Conservation (phyloP, 345 rosid genomes). For the Populus alba region DNA sequence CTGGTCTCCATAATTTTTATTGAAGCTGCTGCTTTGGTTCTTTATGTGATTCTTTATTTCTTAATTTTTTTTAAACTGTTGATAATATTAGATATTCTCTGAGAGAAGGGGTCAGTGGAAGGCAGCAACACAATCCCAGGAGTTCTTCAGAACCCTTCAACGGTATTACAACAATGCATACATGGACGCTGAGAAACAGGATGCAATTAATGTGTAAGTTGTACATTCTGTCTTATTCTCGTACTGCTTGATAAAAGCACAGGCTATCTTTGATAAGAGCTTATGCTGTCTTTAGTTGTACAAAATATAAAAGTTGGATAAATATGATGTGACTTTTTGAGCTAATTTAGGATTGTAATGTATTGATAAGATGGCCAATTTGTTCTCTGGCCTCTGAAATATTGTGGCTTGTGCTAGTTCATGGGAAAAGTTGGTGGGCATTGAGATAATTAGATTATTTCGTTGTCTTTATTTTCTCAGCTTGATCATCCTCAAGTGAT, state of each 20-base stretch:
- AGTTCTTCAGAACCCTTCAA: constrained; percentile 93
- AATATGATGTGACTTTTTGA: not conserved
- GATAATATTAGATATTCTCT: constrained; percentile 70
- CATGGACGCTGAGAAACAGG: constrained; percentile 92
- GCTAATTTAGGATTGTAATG: not conserved
- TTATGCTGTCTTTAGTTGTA: constrained; percentile 1
- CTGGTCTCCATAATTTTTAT: not conserved
- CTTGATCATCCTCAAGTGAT: constrained; percentile 3
- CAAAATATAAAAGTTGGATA: not conserved
- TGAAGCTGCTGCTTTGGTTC: not conserved
- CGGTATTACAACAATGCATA: constrained; percentile 94
- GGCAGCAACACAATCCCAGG: constrained; percentile 98
- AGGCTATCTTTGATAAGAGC: not conserved
- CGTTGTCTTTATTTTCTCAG: not conserved
- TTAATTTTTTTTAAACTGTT: constrained; percentile 19
- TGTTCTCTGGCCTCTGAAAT: not conserved
- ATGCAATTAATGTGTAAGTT: constrained; percentile 85
- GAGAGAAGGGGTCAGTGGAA: constrained; percentile 97
- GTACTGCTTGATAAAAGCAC: not conserved
- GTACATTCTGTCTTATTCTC: constrained; percentile 5
- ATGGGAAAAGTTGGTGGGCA: not conserved
- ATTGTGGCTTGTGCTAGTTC: not conserved
- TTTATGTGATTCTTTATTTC: not conserved
- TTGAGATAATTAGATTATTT: not conserved
- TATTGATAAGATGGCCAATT: not conserved